Evolutionary conservation across 2,329 filamentous ascomycete species (phyloP).

Genomic region (Ascocoryne sarcoides): DNA sequence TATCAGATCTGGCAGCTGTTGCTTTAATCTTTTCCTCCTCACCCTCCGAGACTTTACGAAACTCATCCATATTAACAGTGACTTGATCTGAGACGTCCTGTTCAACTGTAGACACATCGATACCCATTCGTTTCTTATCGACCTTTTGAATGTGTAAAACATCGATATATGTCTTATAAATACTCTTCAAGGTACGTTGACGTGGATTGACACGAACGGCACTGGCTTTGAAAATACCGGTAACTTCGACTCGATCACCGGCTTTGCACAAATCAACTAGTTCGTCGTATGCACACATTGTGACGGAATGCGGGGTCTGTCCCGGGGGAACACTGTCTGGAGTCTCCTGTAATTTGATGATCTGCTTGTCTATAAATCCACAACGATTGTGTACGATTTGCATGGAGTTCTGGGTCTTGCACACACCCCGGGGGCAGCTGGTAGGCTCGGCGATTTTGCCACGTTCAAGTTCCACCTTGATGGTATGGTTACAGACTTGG

Average conservation of each 20-base stretch:
- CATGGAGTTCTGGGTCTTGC: slow-evolving; percentile 88
- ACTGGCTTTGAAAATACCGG: slow-evolving; percentile 92
- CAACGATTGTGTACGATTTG: slow-evolving; percentile 96
- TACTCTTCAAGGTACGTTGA: slow-evolving; percentile 83
- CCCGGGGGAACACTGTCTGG: slow-evolving; percentile 91
- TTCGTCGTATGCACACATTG: slow-evolving; percentile 92
- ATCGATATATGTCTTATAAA: slow-evolving; percentile 98
- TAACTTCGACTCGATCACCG: slow-evolving; percentile 90
- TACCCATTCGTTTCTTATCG: slow-evolving; percentile 88
- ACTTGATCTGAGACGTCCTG: slow-evolving; percentile 57
- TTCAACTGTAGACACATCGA: slow-evolving; percentile 81
- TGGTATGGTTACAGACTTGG: slow-evolving; percentile 82
- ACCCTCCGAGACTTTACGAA: slow-evolving; percentile 72
- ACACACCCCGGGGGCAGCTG: slow-evolving; percentile 73
- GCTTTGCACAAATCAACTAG: slow-evolving; percentile 97
- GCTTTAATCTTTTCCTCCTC: slow-evolving; percentile 83
- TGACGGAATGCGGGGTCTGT: slow-evolving; percentile 95
- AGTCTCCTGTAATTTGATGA: slow-evolving; percentile 97
- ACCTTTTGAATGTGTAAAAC: slow-evolving; percentile 94
- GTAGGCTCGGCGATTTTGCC: slow-evolving; percentile 95
- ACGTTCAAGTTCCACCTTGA: slow-evolving; percentile 85
- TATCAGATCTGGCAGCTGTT: slow-evolving; percentile 70
- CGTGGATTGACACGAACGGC: slow-evolving; percentile 90
- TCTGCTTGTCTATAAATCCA: slow-evolving; percentile 91
- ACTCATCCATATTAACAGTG: slow-evolving; percentile 67